A percentile compares a stretch with the other conserved stretches of the same genome.
Conservation (phyloP, 2,329 filamentous ascomycete species). For the Clonostachys rosea region DNA sequence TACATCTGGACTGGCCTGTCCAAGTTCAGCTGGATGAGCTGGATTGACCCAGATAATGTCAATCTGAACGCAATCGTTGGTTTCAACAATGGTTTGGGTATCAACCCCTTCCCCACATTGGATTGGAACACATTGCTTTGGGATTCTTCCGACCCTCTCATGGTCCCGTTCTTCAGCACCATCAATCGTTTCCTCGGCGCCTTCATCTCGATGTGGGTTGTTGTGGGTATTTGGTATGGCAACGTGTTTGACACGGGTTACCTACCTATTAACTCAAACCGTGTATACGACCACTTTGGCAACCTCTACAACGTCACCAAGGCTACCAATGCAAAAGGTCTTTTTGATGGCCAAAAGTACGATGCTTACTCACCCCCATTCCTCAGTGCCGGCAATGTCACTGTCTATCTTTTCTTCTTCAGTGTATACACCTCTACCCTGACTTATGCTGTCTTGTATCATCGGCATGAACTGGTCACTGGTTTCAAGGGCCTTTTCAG, state of each 20-base stretch:
- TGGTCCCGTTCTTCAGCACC: conserved; percentile 53
- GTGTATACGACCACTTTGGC: conserved; percentile 43
- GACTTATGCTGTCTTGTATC: conserved; percentile 45
- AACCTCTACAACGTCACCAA: conserved; percentile 38
- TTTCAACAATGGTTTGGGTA: conserved; percentile 36
- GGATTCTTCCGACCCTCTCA: conserved; percentile 36
- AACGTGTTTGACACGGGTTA: conserved; percentile 54
- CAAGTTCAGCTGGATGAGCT: conserved; percentile 52
- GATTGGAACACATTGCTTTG: conserved; percentile 42
- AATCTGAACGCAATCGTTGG: conserved; percentile 36
- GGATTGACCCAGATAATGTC: conserved; percentile 44
- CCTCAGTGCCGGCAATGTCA: conserved; percentile 41
- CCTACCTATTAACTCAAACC: conserved; percentile 46
- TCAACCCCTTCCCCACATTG: conserved; percentile 40
- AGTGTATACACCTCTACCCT: conserved; percentile 47
- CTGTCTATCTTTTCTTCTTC: conserved; percentile 52
- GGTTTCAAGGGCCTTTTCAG: conserved; percentile 42
- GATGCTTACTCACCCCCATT: conserved; percentile 46
- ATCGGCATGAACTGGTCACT: conserved; percentile 43
- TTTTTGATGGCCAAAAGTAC: conserved; percentile 41
- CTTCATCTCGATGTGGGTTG: conserved; percentile 48
- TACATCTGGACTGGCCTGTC: conserved; percentile 47
- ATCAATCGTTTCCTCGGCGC: conserved; percentile 58
- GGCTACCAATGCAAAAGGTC: conserved; percentile 32
- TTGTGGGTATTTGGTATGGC: conserved; percentile 53